phyloP scores from a whole-genome alignment of 2,329 filamentous ascomycete genomes.

The Cordyceps cateniannulata region DNA sequence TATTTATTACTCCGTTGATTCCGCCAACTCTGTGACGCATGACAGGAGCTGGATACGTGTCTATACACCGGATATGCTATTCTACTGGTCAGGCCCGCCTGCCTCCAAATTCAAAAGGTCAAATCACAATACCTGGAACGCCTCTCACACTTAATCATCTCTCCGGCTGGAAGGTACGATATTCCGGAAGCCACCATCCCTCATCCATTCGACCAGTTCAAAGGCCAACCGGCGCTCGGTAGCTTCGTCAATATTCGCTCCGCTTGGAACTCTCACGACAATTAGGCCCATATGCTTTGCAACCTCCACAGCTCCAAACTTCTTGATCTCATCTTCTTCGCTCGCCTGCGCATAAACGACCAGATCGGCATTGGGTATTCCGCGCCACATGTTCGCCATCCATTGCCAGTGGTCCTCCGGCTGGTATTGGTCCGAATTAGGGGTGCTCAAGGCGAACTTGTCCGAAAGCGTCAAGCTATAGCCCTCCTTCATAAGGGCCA shows the following conservation, averaged over 20 bases:
- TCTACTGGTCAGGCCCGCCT: neutral
- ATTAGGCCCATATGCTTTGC: conserved; percentile 44
- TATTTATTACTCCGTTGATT: conserved; percentile 1
- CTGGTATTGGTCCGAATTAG: conserved; percentile 70
- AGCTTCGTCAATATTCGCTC: conserved; percentile 54
- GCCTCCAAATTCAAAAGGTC: neutral
- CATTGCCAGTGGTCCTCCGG: conserved; percentile 95
- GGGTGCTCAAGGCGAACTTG: conserved; percentile 63
- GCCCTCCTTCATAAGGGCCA: conserved; percentile 68
- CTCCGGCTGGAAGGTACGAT: conserved; percentile 18
- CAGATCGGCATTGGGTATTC: conserved; percentile 74
- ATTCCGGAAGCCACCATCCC: conserved; percentile 37
- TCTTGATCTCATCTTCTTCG: conserved; percentile 29
- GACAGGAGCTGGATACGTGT: neutral
- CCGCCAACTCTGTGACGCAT: neutral
- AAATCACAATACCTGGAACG: neutral
- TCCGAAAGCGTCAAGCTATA: conserved; percentile 79
- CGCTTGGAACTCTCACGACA: conserved; percentile 42
- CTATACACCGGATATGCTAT: neutral
- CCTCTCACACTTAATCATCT: conserved; percentile 11
- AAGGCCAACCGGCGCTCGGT: conserved; percentile 72
- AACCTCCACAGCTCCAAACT: conserved; percentile 49
- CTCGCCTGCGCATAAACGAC: conserved; percentile 57
- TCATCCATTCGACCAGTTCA: conserved; percentile 79
- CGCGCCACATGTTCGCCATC: conserved; percentile 91